A percentile compares a stretch with the other conserved stretches of the same genome.
These are phyloP conservation scores for Leccinellum rugosiceps DNA, from an alignment of 768 basidiomycete species.

Conservation along the genomic window DNA sequence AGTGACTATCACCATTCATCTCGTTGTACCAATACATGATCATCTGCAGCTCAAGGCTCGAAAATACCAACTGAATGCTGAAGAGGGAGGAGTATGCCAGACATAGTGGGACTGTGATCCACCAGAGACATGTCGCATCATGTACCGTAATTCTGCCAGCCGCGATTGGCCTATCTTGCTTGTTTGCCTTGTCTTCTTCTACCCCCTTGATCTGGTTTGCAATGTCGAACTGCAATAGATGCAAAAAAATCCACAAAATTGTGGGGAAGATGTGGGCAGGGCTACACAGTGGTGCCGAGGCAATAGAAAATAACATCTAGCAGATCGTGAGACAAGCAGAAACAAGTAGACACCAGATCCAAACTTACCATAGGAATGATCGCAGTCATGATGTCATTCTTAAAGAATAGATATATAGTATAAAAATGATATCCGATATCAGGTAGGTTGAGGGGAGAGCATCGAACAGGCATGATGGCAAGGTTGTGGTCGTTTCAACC, in stretches of 20 bases:
- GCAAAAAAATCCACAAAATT: conserved; percentile 43
- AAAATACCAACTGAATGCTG: conserved; percentile 28
- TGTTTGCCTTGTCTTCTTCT: conserved; percentile 44
- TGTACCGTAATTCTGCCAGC: conserved; percentile 37
- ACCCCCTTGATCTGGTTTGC: background rate
- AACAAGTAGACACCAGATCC: background rate
- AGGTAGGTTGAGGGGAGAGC: background rate
- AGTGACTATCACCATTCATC: conserved; percentile 34
- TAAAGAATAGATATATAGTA: conserved; percentile 39
- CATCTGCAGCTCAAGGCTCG: conserved; percentile 34
- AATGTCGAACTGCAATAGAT: conserved; percentile 42
- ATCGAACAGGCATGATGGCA: conserved; percentile 17
- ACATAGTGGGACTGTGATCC: conserved; percentile 35
- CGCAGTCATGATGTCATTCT: conserved; percentile 45
- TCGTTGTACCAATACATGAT: conserved; percentile 40
- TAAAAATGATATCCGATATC: conserved; percentile 20
- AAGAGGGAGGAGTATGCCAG: conserved; percentile 32
- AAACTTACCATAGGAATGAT: conserved; percentile 42
- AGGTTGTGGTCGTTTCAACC: background rate
- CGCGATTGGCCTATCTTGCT: conserved; percentile 45
- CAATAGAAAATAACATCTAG: background rate
- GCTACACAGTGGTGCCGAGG: conserved; percentile 28
- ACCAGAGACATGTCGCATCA: conserved; percentile 35
- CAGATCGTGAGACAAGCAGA: background rate
- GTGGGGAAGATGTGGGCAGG: conserved; percentile 22